These are phyloP conservation scores for Penicillium canescens DNA, from an alignment of 495 filamentous ascomycete genomes.

Conservation along the genomic window DNA sequence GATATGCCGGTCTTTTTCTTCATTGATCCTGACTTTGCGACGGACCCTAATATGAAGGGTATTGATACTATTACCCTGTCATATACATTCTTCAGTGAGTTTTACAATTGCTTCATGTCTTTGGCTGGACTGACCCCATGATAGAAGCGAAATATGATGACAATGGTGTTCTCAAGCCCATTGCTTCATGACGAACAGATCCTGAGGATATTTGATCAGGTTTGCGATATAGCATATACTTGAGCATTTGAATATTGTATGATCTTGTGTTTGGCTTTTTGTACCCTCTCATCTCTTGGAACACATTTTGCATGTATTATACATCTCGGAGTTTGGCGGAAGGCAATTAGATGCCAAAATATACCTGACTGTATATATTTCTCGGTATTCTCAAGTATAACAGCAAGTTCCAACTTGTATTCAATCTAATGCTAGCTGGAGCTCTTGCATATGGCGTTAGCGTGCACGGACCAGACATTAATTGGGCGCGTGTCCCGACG, in stretches of 20 bases:
- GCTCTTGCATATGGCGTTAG: not conserved
- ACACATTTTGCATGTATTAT: constrained; percentile 23
- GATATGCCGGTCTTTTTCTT: constrained; percentile 99
- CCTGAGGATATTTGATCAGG: not conserved
- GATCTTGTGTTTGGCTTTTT: not conserved
- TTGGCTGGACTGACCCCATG: constrained; percentile 24
- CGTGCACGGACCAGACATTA: constrained; percentile 44
- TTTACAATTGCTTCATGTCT: not conserved
- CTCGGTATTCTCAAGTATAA: not conserved
- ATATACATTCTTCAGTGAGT: constrained; percentile 98
- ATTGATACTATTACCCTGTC: constrained; percentile 93
- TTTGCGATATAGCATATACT: not conserved
- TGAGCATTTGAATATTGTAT: not conserved
- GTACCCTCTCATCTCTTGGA: constrained; percentile 17
- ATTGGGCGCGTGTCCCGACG: constrained; percentile 42
- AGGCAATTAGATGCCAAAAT: not conserved
- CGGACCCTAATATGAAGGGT: constrained; percentile 87
- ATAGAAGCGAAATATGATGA: constrained; percentile 85
- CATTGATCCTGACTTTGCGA: constrained; percentile 92
- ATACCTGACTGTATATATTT: constrained; percentile 8
- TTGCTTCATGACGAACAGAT: constrained; percentile 22
- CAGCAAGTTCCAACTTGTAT: not conserved
- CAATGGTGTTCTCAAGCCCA: constrained; percentile 63
- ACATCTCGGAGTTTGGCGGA: constrained; percentile 9
- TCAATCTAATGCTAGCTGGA: not conserved